Base-by-base conservation (phyloP, 1,284 basidiomycete genomes). In the Trametes sp. region DNA sequence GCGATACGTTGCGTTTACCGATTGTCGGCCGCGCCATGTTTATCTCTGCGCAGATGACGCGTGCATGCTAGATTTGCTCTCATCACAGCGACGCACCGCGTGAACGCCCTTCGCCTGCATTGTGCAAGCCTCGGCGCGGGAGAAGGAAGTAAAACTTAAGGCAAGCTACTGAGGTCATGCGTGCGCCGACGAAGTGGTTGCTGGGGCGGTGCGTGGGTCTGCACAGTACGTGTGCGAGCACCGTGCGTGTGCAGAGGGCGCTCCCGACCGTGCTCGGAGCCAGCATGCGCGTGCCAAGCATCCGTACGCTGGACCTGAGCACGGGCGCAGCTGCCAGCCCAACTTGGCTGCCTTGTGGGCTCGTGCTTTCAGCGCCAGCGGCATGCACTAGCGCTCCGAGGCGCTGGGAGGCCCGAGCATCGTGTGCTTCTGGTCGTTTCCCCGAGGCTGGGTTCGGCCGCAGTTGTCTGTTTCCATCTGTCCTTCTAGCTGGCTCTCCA, bases 11-110 rank as follows among this genome's bases (percentile, higher is more conserved):
- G 61, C 54, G 21, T 48, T 59, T 63, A 59, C 65, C 65, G 23
- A 53, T 61, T 56, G 56, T 59, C 61, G 65, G 57, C 56, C 41
- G 21, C 46, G 44, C 61, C 53, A 62, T 44, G 62, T 55, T 66
- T 59, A 58, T 54, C 52, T 38, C 44, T 5, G 11, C 31, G 41
- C 44, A 28, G 19, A 59, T 59, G 58, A 59, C 57, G 57, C 48
- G 24, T 45, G 21, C 31, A 28, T 29, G 62, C 57, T 59, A 46
- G 50, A 21, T 52, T 33, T 31, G 19, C 53, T 61, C 56, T 45
- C 62, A 56, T 49, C 54, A 41, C 53, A 38, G 65, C 62, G 61
- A 66, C 56, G 33, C 35, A 61, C 59, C 65, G 65, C 65, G 62
- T 56, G 65, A 66, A 61, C 28, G 33, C 54, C 55, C 53, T 14